Conservation (phyloP, 352 stramenopile genomes). For the Phytophthora europaea region DNA sequence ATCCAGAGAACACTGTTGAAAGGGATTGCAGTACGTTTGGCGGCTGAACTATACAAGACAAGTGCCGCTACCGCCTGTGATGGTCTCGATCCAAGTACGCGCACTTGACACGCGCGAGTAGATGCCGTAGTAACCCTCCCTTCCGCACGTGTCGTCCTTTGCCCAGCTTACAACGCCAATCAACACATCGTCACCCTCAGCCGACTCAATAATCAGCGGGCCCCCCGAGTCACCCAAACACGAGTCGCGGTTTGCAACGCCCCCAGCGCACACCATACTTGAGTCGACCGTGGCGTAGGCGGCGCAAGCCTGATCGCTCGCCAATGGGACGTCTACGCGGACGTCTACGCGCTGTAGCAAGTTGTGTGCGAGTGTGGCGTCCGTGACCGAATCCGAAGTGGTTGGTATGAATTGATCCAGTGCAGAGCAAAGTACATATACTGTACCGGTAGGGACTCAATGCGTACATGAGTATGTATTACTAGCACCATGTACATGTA, state of each 20-base stretch:
- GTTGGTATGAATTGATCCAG: too few relatives aligned
- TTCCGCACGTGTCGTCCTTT: conserved; percentile 46
- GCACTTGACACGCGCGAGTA: conserved; percentile 61
- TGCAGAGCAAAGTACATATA: too few relatives aligned
- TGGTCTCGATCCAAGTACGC: conserved; percentile 45
- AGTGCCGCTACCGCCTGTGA: conserved; percentile 13
- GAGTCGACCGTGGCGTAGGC: conserved; percentile 34
- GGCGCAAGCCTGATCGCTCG: conserved; percentile 42
- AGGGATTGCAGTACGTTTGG: too few relatives aligned
- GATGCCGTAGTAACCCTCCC: conserved; percentile 53
- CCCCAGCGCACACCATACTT: conserved; percentile 66
- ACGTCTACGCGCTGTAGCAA: too few relatives aligned
- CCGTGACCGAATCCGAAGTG: too few relatives aligned
- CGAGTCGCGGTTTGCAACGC: conserved; percentile 42
- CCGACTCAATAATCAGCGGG: conserved; percentile 43
- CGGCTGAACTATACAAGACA: conserved; percentile 9
- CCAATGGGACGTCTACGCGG: conserved; percentile 45
- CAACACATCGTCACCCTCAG: conserved; percentile 31
- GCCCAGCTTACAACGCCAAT: conserved; percentile 64
- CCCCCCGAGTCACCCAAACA: conserved; percentile 66
- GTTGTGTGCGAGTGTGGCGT: too few relatives aligned
- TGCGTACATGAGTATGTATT: too few relatives aligned
- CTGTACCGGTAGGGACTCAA: too few relatives aligned
- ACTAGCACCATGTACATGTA: too few relatives aligned
- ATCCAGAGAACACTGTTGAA: too few relatives aligned